These are phyloP conservation scores for Tylopilus subfusipes DNA, from an alignment of 768 basidiomycete species.

Conservation along the genomic window DNA sequence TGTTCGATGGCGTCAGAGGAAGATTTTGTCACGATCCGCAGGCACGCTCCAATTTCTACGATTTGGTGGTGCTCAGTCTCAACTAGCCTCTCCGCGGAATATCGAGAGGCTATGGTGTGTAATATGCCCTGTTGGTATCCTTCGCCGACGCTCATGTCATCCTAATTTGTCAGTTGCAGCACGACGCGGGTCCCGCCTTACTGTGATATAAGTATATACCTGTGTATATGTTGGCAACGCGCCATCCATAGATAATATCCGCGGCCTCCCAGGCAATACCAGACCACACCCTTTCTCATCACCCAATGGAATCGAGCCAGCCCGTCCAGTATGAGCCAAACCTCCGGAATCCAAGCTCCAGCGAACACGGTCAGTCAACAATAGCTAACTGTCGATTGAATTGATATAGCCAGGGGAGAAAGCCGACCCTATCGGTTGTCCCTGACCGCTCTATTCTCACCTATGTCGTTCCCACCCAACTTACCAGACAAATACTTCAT, in stretches of 20 bases:
- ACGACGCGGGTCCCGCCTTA: background rate
- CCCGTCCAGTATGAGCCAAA: too few species aligned
- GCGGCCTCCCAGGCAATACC: too few species aligned
- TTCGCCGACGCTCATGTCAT: background rate
- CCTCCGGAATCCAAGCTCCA: too few species aligned
- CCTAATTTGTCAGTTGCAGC: background rate
- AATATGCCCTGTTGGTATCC: background rate
- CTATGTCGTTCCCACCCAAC: too few species aligned
- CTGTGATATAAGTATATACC: background rate
- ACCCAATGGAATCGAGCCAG: background rate
- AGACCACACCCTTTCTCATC: background rate
- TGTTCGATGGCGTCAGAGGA: slow-evolving; percentile 20
- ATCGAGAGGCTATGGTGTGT: background rate
- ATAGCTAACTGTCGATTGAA: too few species aligned
- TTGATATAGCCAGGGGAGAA: too few species aligned
- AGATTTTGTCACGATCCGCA: slow-evolving; percentile 14
- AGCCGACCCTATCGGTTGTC: too few species aligned
- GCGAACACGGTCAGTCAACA: too few species aligned
- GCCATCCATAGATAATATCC: too few species aligned
- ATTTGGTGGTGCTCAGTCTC: slow-evolving; percentile 15
- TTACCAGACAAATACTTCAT: too few species aligned
- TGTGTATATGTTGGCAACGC: background rate
- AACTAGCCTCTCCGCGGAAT: slow-evolving; percentile 1
- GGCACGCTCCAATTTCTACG: background rate
- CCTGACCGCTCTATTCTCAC: too few species aligned